Conservation (phyloP, 805 yeast species). For the Saccharomycopsis sp. region DNA sequence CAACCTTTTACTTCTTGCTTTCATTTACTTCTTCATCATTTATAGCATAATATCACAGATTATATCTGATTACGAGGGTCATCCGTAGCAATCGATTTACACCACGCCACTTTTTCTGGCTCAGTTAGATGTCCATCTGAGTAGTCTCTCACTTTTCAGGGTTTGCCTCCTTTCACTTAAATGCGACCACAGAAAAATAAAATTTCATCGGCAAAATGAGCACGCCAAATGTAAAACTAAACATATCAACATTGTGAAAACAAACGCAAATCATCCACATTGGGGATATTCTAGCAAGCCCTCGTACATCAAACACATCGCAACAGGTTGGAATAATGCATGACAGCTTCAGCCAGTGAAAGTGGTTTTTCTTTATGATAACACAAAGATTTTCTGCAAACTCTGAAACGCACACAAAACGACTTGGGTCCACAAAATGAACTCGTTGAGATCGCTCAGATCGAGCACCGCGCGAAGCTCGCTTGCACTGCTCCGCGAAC, state of each 20-base stretch:
- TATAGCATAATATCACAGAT: neutral
- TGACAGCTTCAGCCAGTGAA: neutral
- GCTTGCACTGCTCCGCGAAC: conserved; percentile 15
- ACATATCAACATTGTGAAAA: too few species aligned
- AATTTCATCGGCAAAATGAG: too few species aligned
- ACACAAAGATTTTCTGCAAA: neutral
- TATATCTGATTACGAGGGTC: too few species aligned
- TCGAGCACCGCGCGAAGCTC: conserved; percentile 13
- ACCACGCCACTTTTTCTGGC: too few species aligned
- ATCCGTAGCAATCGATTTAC: too few species aligned
- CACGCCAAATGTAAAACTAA: neutral
- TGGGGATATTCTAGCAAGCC: too few species aligned
- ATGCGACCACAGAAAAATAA: neutral
- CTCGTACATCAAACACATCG: too few species aligned
- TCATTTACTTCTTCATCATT: neutral
- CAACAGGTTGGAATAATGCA: neutral
- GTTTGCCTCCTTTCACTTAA: too few species aligned
- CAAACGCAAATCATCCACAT: neutral
- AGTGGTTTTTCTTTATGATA: neutral
- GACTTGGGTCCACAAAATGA: conserved; percentile 4
- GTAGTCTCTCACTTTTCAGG: too few species aligned
- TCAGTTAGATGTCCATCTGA: too few species aligned
- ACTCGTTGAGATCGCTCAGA: conserved; percentile 9
- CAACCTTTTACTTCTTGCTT: too few species aligned
- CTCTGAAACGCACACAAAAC: neutral